Evolutionary conservation across 202 grass and related monocot species (phyloP).

Genomic region (Zizania palustris): DNA sequence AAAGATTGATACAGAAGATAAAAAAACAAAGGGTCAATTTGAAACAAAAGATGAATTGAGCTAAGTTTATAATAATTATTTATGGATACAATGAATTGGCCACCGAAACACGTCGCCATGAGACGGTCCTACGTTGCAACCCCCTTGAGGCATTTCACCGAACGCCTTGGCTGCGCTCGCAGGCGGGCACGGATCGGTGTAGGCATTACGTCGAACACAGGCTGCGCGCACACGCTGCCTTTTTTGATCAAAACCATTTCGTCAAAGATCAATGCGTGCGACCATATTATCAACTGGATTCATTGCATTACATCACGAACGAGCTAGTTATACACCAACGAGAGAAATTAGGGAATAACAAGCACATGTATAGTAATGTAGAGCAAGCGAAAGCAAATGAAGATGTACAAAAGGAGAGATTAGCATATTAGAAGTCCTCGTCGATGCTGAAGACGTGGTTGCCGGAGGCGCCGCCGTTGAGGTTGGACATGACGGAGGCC

Average conservation of each 20-base stretch:
- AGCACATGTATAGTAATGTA: conserved; percentile 11
- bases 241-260: background rate
- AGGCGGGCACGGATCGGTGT: background rate
- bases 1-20: too few relatives aligned
- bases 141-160: conserved; percentile 29
- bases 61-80: too few relatives aligned
- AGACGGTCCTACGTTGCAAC: background rate
- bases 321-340: conserved; percentile 7
- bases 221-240: background rate
- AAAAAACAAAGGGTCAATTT: too few relatives aligned
- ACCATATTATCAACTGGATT: background rate
- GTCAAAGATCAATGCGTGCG: background rate
- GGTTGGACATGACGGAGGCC: conserved; percentile 77
- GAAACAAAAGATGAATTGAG: too few relatives aligned
- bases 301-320: conserved; percentile 35
- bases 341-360: conserved; percentile 6
- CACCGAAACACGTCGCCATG: background rate
- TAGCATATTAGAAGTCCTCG: conserved; percentile 69
- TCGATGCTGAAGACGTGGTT: conserved; percentile 82
- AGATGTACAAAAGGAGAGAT: background rate
- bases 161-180: background rate
- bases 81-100: background rate
- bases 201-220: conserved; percentile 17
- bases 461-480: conserved; percentile 47
- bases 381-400: background rate